Conservation (phyloP, 129 eudicot genomes). For the Glebionis coronaria region DNA sequence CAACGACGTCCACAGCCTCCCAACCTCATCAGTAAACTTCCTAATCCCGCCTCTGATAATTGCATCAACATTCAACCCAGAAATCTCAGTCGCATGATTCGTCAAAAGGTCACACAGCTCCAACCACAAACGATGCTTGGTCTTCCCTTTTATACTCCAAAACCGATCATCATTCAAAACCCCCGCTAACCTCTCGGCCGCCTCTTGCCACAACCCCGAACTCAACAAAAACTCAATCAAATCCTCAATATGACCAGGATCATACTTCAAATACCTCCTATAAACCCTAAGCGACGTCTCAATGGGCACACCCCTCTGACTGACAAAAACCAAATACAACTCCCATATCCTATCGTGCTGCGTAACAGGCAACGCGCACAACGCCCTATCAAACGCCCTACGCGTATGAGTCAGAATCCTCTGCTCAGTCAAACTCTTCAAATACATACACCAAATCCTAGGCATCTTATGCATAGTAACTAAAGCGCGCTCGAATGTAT, state of each 20-base stretch:
- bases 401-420: conserved; percentile 65
- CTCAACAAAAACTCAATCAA: conserved; percentile 75
- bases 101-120: conserved; percentile 90
- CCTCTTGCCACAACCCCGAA: conserved; percentile 86
- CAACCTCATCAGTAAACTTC: conserved; percentile 99
- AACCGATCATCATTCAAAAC: conserved; percentile 81
- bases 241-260: conserved; percentile 81
- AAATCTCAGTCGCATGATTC: conserved; percentile 65
- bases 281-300: conserved; percentile 94
- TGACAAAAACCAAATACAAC: conserved; percentile 64
- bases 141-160: conserved; percentile 81
- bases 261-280: conserved; percentile 87
- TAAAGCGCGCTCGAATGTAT: conserved; percentile 83
- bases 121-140: conserved; percentile 83
- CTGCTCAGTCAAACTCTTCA: conserved; percentile 59
- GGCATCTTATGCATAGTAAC: conserved; percentile 98
- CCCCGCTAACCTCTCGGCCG: conserved; percentile 90
- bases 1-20: conserved; percentile 85
- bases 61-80: conserved; percentile 92
- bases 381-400: conserved; percentile 73
- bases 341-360: conserved; percentile 95
- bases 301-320: conserved; percentile 79
- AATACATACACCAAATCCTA: conserved; percentile 81
- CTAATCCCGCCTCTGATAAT: conserved; percentile 90
- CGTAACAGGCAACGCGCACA: conserved; percentile 87